phyloP scores from a whole-genome alignment of 2,329 filamentous ascomycete genomes.

The Alternaria infectoria region DNA sequence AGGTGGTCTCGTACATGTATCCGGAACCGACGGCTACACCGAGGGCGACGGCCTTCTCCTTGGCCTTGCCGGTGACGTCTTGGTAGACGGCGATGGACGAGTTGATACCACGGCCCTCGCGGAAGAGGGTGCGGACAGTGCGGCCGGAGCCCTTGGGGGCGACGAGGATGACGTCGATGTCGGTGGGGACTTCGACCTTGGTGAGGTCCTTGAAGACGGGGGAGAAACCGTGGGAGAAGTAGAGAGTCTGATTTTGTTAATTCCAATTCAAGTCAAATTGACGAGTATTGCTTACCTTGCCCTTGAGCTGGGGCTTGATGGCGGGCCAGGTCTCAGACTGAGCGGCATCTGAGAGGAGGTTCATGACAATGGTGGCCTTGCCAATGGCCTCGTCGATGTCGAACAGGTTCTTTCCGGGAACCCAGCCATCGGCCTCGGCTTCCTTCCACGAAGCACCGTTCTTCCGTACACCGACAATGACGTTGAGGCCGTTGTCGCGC shows the following conservation, averaged over 20 bases:
- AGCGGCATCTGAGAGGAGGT: slow-evolving; percentile 95
- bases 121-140: slow-evolving; percentile 98
- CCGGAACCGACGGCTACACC: slow-evolving; percentile 96
- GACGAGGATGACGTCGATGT: slow-evolving; percentile 99
- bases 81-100: slow-evolving; percentile 98
- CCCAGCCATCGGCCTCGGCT: slow-evolving; percentile 95
- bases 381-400: slow-evolving; percentile 96
- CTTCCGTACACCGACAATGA: slow-evolving; percentile 98
- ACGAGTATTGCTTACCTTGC: slow-evolving; percentile 71
- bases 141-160: slow-evolving; percentile 99
- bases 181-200: slow-evolving; percentile 93
- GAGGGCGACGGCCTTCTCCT: slow-evolving; percentile 96
- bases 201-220: slow-evolving; percentile 99
- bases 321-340: slow-evolving; percentile 98
- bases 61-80: slow-evolving; percentile 95
- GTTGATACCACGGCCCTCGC: slow-evolving; percentile 99
- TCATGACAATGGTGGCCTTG: slow-evolving; percentile 96
- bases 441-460: slow-evolving; percentile 98
- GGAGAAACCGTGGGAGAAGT: slow-evolving; percentile 99
- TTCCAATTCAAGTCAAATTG: slow-evolving; percentile 24
- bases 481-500: slow-evolving; percentile 98
- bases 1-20: slow-evolving; percentile 99
- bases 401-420: slow-evolving; percentile 98
- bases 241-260: slow-evolving; percentile 74
- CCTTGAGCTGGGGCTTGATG: slow-evolving; percentile 99